Evolutionary conservation across 768 basidiomycete species (phyloP), one percentile per base, ranked within the genome.

Genomic region (Tylopilus vinaceipallidus): DNA sequence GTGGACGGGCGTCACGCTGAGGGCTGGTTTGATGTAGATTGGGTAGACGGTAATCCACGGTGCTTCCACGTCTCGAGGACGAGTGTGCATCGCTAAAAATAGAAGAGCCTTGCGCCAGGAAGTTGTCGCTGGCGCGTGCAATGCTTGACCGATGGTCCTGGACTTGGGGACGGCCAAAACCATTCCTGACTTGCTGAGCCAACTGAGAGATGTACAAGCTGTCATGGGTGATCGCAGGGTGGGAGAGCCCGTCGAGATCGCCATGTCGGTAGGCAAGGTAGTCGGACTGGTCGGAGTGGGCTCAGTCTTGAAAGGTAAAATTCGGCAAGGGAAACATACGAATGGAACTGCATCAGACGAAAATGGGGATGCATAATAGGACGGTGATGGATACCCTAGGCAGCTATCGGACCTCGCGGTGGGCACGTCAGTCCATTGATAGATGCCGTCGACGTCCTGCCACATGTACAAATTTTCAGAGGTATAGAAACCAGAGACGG

Each of bases 141-240:
- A 67, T 69, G 45, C 54, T 64, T 13, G 63, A 60, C 17, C 68
- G 62, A 47, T 68, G 54, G 49, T 68, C 68, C 46, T 68, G 62
- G 9, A 50, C 49, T 8, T 60, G 64, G n/a, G 61, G 45, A 42
- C 64, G 64, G 2, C 30, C 43, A 13, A 54, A 49, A 6, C 45
- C 47, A 43, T 47, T 51, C 41, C 56, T 60, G 41, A 56, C 48
- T 24, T 64, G 64, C 20, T 68, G 64, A 22, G 60, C 56, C 42
- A 54, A 39, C 14, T 60, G 61, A 27, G 48, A 49, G 38, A 56
- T 60, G 40, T 64, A 61, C 4, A 56, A 44, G 39, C 34, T 47
- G 1, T 62, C 57, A n/a, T 67, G 65, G 35, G 32, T 20, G 12
- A 42, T 20, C 3, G 52, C 12, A 9, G 54, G 50, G 2, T 37